Conservation (phyloP, 495 filamentous ascomycete genomes). For the Hyaloscypha hepaticicola region DNA sequence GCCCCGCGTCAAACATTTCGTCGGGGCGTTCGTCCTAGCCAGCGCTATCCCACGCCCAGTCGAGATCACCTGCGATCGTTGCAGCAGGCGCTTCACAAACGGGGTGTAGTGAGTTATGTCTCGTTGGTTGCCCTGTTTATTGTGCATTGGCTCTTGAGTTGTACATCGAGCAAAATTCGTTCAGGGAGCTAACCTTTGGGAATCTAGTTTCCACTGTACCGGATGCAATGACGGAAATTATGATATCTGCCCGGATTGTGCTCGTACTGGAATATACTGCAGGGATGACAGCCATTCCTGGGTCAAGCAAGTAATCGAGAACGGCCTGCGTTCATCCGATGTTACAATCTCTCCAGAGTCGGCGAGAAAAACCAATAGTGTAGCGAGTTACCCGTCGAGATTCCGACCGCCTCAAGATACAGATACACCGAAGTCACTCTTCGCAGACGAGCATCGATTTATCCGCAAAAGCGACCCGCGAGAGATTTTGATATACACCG, state of each 20-base stretch:
- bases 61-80: too few species aligned
- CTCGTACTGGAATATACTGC: neutral
- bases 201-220: neutral
- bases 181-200: too few species aligned
- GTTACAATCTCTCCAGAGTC: neutral
- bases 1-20: too few species aligned
- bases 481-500: neutral
- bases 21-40: too few species aligned
- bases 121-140: too few species aligned
- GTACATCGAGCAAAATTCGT: too few species aligned
- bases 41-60: too few species aligned
- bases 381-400: neutral
- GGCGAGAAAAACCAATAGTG: neutral
- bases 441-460: slow-evolving; percentile 1
- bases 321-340: neutral
- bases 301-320: neutral
- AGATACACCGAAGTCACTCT: neutral
- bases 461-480: neutral
- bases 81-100: too few species aligned
- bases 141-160: too few species aligned
- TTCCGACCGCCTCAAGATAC: neutral
- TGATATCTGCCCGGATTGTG: neutral
- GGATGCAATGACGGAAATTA: neutral
- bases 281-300: neutral
- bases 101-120: too few species aligned